Percentiles rank a stretch among this genome's conserved stretches.
Conservation (phyloP, 306 rosid species). For the Begonia loranthoides region DNA sequence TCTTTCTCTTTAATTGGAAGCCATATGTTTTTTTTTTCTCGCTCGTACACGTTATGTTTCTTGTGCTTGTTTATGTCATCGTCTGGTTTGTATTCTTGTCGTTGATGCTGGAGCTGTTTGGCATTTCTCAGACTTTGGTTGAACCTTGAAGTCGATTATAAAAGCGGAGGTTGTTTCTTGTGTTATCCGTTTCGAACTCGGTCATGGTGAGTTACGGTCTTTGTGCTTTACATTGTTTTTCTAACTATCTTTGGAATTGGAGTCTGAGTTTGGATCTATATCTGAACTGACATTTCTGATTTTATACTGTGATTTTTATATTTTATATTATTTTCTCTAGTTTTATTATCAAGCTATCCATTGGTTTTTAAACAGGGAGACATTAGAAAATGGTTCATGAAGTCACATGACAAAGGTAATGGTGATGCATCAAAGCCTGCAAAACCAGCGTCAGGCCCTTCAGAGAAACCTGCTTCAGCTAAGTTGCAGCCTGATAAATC, state of each 20-base stretch:
- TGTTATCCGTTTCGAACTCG: background rate
- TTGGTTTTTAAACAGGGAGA: slow-evolving; percentile 26
- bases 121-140: too few species aligned
- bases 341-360: background rate
- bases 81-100: too few species aligned
- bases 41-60: too few species aligned
- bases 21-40: too few species aligned
- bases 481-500: slow-evolving; percentile 26
- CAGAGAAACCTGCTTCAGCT: slow-evolving; percentile 23
- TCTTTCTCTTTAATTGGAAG: too few species aligned
- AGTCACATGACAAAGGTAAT: slow-evolving; percentile 55
- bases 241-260: too few species aligned
- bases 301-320: background rate
- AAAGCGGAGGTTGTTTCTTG: background rate
- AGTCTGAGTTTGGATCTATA: too few species aligned
- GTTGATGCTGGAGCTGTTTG: too few species aligned
- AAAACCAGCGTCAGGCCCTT: slow-evolving; percentile 11
- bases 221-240: background rate
- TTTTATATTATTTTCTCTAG: background rate
- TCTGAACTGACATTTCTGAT: too few species aligned
- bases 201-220: slow-evolving; percentile 1
- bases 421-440: slow-evolving; percentile 32
- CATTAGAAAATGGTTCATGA: slow-evolving; percentile 95
- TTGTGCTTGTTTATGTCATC: too few species aligned
- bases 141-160: background rate